Conservation (phyloP, 192 early-diverging fungal genomes). For the Entophlyctis luteolus region DNA sequence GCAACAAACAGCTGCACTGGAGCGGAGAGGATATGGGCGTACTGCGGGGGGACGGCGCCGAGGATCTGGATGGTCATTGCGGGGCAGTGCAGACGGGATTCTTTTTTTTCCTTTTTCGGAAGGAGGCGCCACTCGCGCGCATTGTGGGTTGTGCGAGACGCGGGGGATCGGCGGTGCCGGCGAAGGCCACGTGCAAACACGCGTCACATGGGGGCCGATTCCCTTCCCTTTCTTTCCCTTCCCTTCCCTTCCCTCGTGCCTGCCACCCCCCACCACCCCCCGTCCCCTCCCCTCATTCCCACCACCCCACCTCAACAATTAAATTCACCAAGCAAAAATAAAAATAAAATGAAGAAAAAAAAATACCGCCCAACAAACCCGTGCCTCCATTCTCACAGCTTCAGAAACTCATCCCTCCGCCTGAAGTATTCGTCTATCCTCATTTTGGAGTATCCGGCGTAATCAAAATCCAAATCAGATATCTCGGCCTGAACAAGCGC, state of each 20-base stretch:
- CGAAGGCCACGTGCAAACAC: no score
- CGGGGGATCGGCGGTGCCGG: no score
- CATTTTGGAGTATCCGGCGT: conserved; percentile 80
- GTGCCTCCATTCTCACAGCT: conserved; percentile 10
- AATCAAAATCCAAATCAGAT: conserved; percentile 94
- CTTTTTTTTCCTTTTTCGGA: no score
- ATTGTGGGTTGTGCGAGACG: no score
- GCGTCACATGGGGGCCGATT: not conserved
- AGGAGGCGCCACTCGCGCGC: no score
- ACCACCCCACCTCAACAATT: no score
- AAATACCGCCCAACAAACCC: not conserved
- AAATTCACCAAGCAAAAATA: not conserved
- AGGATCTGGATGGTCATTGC: no score
- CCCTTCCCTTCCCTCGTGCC: not conserved
- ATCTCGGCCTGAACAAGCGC: conserved; percentile 67
- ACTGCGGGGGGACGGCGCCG: conserved; percentile 46
- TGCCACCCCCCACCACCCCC: not conserved
- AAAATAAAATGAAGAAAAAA: conserved; percentile 2
- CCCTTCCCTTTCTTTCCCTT: not conserved
- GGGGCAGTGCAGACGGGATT: no score
- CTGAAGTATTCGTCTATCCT: conserved; percentile 68
- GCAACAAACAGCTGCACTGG: conserved; percentile 83
- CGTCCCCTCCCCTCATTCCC: not conserved
- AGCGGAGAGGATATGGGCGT: conserved; percentile 72
- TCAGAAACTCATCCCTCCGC: conserved; percentile 24